Conservation (phyloP, 305 asterid genomes). For the Salvia sclarea region DNA sequence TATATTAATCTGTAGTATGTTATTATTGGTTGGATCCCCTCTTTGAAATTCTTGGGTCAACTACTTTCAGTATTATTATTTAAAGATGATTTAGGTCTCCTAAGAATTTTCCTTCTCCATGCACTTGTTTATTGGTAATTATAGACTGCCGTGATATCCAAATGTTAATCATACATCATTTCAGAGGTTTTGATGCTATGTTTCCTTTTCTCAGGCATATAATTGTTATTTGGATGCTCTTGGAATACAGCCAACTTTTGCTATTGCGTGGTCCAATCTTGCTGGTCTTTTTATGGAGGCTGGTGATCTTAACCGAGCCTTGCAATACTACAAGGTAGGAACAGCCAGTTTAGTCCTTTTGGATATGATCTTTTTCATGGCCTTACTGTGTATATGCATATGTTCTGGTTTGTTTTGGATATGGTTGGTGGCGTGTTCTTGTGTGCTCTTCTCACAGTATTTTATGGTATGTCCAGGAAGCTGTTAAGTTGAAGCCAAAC, state of each 20-base stretch:
- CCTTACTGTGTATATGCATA: slow-evolving; percentile 18
- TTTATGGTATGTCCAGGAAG: slow-evolving; percentile 68
- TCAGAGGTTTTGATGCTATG: slow-evolving; percentile 1
- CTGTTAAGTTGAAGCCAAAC: slow-evolving; percentile 92
- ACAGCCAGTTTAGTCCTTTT: slow-evolving; percentile 25
- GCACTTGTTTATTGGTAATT: slow-evolving; percentile 1
- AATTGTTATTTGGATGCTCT: slow-evolving; percentile 91
- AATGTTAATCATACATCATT: slow-evolving; percentile 9
- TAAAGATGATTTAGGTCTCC: slow-evolving; percentile 1
- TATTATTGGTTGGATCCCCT: neutral
- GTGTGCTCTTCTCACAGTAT: slow-evolving; percentile 19
- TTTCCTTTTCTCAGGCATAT: slow-evolving; percentile 61
- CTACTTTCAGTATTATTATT: neutral
- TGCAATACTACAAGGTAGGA: slow-evolving; percentile 91
- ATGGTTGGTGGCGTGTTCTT: slow-evolving; percentile 24
- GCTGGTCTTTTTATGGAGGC: slow-evolving; percentile 98
- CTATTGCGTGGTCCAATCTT: slow-evolving; percentile 99
- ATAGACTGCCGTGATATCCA: slow-evolving; percentile 11
- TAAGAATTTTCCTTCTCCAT: slow-evolving; percentile 6
- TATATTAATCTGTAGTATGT: neutral
- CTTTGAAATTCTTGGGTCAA: neutral
- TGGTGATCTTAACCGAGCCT: slow-evolving; percentile 84
- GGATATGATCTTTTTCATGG: neutral
- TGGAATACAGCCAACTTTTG: slow-evolving; percentile 88
- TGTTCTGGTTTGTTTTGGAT: slow-evolving; percentile 25